Evolutionary conservation across 2,329 filamentous ascomycete species (phyloP), one percentile per base, ranked within the genome.

Genomic region (Myriosclerotinia curreyana): DNA sequence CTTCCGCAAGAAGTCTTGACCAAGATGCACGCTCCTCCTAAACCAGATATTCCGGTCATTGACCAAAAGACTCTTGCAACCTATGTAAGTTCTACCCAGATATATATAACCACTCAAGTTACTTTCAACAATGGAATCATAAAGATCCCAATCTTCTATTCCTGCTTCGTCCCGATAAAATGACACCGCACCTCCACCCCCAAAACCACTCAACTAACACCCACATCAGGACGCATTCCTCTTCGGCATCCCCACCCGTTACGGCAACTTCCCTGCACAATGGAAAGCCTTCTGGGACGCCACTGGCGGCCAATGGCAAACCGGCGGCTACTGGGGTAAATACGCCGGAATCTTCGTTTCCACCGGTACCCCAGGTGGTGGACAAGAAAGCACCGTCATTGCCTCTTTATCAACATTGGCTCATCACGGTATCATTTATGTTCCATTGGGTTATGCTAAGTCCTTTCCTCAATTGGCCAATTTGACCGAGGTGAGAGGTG

Each of bases 211-310:
- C 15, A 25, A 48, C 38, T 48, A 34, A 44, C 40, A 15, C n/a
- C 11, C 1, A 3, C 11, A 12, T 28, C 6, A 63, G 80, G 93
- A 98, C 74, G 95, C 82, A 70, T 88, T 97, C 81, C 87, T 99
- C 69, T 84, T 98, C 73, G 95, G 95, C 70, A 95, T 98, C 77
- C 95, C 95, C 66, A 99, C 95, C 60, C 86, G 95, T 71, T 99
- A 91, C 81, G 95, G 95, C 73, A 98, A 96, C 86, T 96, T 96
- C 84, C 93, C 94, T 56, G 91, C 89, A 22, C 95, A 99, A 81
- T 97, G 90, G 90, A 97, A 95, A 83, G 78, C 73, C 3, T 75
- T 94, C 92, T 83, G 92, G 90, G 95, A 99, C 82, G 84, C 85
- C 79, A 93, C 92, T 31, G 94, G 94, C 74, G 82, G 84, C 71